phyloP scores from a whole-genome alignment of 345 rosid genomes.

The Salix exigua region DNA sequence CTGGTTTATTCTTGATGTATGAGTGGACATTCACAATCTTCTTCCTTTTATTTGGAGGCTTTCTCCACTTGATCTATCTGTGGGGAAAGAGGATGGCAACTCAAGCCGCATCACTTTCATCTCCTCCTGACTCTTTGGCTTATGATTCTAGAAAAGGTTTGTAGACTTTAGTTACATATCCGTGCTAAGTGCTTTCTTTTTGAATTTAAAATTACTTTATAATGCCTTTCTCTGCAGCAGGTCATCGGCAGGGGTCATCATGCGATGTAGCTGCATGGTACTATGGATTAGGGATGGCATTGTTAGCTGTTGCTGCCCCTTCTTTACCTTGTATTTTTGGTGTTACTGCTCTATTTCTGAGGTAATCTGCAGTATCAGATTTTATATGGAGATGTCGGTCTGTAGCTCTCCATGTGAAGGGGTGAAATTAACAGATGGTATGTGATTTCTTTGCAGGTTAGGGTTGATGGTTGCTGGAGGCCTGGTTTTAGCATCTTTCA shows the following conservation, averaged over 20 bases:
- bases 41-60: constrained; percentile 60
- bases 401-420: background rate
- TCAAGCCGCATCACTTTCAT: constrained; percentile 44
- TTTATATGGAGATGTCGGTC: background rate
- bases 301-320: constrained; percentile 61
- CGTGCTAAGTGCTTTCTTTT: background rate
- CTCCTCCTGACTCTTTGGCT: constrained; percentile 41
- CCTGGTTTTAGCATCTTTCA: constrained; percentile 70
- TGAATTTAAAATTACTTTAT: background rate
- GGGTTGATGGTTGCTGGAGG: constrained; percentile 85
- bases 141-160: constrained; percentile 77
- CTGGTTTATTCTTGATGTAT: constrained; percentile 72
- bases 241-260: constrained; percentile 57
- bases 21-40: constrained; percentile 85
- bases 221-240: constrained; percentile 31
- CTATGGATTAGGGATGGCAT: constrained; percentile 72
- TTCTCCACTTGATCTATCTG: constrained; percentile 50
- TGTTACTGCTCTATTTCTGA: constrained; percentile 70
- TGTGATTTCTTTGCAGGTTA: constrained; percentile 44
- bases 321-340: constrained; percentile 71
- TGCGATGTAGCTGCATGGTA: constrained; percentile 53
- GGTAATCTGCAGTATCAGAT: constrained; percentile 39
- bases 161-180: background rate
- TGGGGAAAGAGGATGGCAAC: constrained; percentile 56
- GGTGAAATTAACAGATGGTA: background rate